These are phyloP conservation scores for Phytophthora pistaciae DNA, from an alignment of 352 stramenopile genomes.

Conservation along the genomic window DNA sequence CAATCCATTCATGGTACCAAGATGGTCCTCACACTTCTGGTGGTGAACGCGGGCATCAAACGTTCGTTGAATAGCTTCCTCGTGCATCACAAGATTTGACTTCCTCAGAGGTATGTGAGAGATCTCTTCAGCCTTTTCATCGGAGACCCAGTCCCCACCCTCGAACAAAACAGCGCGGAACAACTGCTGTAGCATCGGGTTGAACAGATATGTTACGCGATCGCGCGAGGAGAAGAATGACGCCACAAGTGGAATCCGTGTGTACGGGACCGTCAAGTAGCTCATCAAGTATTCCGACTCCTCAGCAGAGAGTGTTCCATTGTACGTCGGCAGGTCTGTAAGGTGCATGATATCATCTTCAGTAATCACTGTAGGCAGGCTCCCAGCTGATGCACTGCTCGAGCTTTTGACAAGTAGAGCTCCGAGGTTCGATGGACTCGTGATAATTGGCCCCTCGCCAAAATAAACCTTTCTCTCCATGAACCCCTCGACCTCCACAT, in stretches of 20 bases:
- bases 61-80: conserved; percentile 80
- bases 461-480: conserved; percentile 91
- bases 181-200: conserved; percentile 81
- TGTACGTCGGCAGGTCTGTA: conserved; percentile 96
- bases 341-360: conserved; percentile 99
- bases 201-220: conserved; percentile 91
- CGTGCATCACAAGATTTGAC: conserved; percentile 80
- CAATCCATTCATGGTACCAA: conserved; percentile 97
- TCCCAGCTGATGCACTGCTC: conserved; percentile 45
- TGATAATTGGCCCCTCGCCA: conserved; percentile 85
- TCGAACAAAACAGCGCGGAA: conserved; percentile 93
- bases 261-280: conserved; percentile 99
- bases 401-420: conserved; percentile 65
- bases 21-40: conserved; percentile 86
- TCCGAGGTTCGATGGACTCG: conserved; percentile 77
- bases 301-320: conserved; percentile 94
- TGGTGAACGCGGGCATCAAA: conserved; percentile 80
- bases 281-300: conserved; percentile 98
- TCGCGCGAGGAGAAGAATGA: conserved; percentile 97
- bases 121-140: conserved; percentile 71
- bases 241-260: conserved; percentile 97
- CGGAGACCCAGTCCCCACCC: conserved; percentile 84
- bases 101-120: conserved; percentile 84
- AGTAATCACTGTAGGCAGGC: conserved; percentile 70
- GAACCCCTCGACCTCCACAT: conserved; percentile 90